These are phyloP conservation scores for Collybia nuda DNA, from an alignment of 768 basidiomycete genomes.

Conservation along the genomic window DNA sequence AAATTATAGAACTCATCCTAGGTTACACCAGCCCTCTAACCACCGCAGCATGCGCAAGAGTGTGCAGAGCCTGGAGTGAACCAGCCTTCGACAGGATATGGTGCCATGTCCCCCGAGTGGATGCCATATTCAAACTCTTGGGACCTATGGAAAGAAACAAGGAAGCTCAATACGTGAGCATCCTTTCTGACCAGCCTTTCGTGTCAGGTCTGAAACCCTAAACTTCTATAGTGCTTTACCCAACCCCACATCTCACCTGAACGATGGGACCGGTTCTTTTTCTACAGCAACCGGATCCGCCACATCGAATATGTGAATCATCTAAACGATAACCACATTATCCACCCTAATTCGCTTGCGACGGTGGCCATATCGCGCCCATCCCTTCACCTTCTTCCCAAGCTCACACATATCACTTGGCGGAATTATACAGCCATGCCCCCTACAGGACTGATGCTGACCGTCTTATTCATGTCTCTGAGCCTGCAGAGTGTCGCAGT, in stretches of 20 bases:
- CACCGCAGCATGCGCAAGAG: conserved; percentile 12
- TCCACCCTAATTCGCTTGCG: conserved; percentile 5
- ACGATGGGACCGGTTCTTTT: conserved; percentile 19
- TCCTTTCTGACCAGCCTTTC: background rate
- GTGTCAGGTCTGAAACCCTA: background rate
- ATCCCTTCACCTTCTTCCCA: conserved; percentile 11
- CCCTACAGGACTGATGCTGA: conserved; percentile 4
- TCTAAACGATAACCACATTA: background rate
- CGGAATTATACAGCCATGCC: conserved; percentile 1
- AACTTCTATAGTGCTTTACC: conserved; percentile 3
- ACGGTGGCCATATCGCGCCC: conserved; percentile 10
- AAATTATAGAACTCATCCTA: conserved; percentile 17
- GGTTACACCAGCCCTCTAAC: conserved; percentile 9
- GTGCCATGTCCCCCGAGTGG: conserved; percentile 15
- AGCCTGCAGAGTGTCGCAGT: conserved; percentile 7
- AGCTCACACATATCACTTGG: conserved; percentile 15
- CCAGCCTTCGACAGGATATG: conserved; percentile 18
- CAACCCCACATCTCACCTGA: conserved; percentile 14
- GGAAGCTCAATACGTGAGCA: conserved; percentile 6
- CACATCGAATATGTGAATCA: conserved; percentile 14
- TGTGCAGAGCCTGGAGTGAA: conserved; percentile 18
- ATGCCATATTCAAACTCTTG: conserved; percentile 17
- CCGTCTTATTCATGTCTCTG: conserved; percentile 9
- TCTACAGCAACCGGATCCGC: conserved; percentile 20
- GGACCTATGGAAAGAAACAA: conserved; percentile 10